These are phyloP conservation scores for Protomyces inundatus DNA, from an alignment of 1,139 yeast genomes.

Conservation along the genomic window DNA sequence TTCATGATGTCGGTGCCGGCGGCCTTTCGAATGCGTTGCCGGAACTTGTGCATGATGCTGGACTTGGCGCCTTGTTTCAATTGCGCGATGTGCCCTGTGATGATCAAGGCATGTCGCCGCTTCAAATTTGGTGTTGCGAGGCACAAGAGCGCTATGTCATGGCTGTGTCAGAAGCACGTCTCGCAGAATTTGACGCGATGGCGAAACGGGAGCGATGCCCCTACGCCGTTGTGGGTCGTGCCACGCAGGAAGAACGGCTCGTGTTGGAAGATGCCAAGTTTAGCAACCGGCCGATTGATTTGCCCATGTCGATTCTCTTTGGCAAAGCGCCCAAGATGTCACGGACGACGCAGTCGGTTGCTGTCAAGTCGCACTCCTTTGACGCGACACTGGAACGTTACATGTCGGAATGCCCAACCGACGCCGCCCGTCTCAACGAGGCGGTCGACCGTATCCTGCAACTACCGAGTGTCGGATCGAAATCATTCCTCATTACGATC, in stretches of 20 bases:
- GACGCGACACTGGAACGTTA: slow-evolving; percentile 42
- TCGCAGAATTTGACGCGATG: slow-evolving; percentile 64
- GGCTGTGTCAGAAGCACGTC: slow-evolving; percentile 79
- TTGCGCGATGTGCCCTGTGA: slow-evolving; percentile 82
- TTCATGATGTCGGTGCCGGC: slow-evolving; percentile 99
- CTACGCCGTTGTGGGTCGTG: slow-evolving; percentile 90
- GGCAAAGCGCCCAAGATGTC: slow-evolving; percentile 97
- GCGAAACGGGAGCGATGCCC: slow-evolving; percentile 97
- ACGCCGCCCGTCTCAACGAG: slow-evolving; percentile 41
- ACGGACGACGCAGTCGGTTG: slow-evolving; percentile 63
- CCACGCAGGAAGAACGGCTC: slow-evolving; percentile 80
- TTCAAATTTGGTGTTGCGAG: slow-evolving; percentile 99
- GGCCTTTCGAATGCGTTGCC: slow-evolving; percentile 97
- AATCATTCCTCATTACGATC: slow-evolving; percentile 88
- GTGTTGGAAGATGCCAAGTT: slow-evolving; percentile 73
- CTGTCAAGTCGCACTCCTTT: slow-evolving; percentile 48
- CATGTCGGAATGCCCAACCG: slow-evolving; percentile 33
- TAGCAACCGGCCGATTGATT: slow-evolving; percentile 79
- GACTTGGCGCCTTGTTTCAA: slow-evolving; percentile 88
- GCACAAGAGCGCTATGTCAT: slow-evolving; percentile 97
- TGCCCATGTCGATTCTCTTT: slow-evolving; percentile 93
- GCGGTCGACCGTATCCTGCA: slow-evolving; percentile 78
- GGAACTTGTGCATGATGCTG: slow-evolving; percentile 94
- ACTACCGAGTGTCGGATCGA: slow-evolving; percentile 92
- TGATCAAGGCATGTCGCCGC: slow-evolving; percentile 98